A percentile compares a stretch with the other conserved stretches of the same genome.
Evolutionary conservation across 257 asterid genomes (phyloP).

Genomic region (Gentiana macrophylla): DNA sequence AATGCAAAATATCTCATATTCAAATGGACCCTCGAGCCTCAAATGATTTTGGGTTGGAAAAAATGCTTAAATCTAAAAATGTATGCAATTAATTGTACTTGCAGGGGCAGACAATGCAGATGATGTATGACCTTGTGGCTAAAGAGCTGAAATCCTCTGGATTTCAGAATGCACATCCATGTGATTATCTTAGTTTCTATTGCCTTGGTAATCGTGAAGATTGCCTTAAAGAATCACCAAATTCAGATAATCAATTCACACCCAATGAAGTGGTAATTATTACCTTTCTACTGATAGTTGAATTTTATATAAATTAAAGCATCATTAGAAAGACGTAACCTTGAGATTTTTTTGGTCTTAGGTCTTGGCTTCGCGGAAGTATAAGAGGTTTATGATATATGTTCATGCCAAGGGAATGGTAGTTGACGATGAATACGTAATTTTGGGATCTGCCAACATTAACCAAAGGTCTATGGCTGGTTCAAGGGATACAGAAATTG

Average conservation of each 20-base stretch:
- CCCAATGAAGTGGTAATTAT: constrained; percentile 30
- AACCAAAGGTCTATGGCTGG: constrained; percentile 88
- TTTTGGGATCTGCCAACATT: constrained; percentile 75
- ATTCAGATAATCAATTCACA: constrained; percentile 14
- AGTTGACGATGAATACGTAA: constrained; percentile 75
- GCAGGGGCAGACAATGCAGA: constrained; percentile 53
- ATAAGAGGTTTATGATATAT: constrained; percentile 58
- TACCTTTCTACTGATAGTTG: no score
- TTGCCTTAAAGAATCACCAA: constrained; percentile 15
- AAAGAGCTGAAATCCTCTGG: constrained; percentile 25
- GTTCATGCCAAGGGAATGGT: constrained; percentile 85
- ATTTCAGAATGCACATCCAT: constrained; percentile 24
- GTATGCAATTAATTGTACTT: constrained; percentile 4
- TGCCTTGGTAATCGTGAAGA: constrained; percentile 50
- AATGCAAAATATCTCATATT: no score
- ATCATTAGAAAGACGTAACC: no score
- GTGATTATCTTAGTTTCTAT: constrained; percentile 38
- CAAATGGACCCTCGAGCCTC: no score
- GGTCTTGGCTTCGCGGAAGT: constrained; percentile 40
- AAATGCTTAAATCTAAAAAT: no score
- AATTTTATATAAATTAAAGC: no score
- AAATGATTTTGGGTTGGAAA: no score
- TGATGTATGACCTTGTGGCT: constrained; percentile 41
- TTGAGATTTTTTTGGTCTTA: constrained; percentile 5
- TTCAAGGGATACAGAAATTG: constrained; percentile 81